Conservation (phyloP, 1,139 yeast genomes). For the Yamadazyma diddensiae region DNA sequence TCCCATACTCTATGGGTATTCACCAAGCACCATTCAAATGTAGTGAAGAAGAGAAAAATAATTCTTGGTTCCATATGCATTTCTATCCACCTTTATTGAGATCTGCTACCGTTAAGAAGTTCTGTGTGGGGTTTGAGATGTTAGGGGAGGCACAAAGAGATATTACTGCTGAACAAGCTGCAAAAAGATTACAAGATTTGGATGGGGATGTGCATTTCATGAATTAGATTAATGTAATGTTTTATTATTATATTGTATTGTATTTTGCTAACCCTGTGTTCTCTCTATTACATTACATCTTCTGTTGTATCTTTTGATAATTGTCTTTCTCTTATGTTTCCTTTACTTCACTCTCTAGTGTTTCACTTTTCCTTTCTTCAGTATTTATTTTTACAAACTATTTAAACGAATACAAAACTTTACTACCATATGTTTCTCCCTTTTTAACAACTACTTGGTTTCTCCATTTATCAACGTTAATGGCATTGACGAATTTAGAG, state of each 20-base stretch:
- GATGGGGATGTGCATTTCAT: constrained; percentile 39
- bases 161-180: constrained; percentile 74
- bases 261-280: too few species aligned
- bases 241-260: neutral
- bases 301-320: too few species aligned
- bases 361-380: too few species aligned
- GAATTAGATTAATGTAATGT: constrained; percentile 7
- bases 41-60: constrained; percentile 33
- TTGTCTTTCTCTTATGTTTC: too few species aligned
- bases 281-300: too few species aligned
- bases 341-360: too few species aligned
- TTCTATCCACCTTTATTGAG: constrained; percentile 77
- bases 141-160: constrained; percentile 80
- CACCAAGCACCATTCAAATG: constrained; percentile 66
- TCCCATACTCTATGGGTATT: constrained; percentile 81
- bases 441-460: constrained; percentile 50
- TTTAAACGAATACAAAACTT: constrained; percentile 33
- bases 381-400: too few species aligned
- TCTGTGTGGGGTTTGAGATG: constrained; percentile 76
- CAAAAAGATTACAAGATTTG: constrained; percentile 49
- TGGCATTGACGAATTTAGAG: constrained; percentile 57
- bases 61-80: constrained; percentile 72
- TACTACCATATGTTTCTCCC: constrained; percentile 56
- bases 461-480: constrained; percentile 47
- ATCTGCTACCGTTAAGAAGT: constrained; percentile 72